phyloP scores from a whole-genome alignment of 2,329 filamentous ascomycete genomes.

The Phyllosticta paracitricarpa region DNA sequence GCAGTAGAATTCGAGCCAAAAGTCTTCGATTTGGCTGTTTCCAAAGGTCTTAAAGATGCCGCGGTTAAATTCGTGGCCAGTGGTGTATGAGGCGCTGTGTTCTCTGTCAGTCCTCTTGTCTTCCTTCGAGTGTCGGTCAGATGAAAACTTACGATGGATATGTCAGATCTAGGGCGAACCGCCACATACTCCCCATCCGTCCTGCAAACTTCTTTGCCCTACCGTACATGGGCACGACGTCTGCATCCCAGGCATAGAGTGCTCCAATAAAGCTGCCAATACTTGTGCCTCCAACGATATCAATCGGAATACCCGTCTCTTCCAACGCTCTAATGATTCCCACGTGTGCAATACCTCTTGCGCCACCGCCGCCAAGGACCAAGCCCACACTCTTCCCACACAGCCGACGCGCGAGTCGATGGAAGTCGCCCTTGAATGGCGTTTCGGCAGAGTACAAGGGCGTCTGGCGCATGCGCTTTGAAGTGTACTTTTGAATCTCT shows the following conservation, averaged over 20 bases:
- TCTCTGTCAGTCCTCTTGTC: slow-evolving; percentile 10
- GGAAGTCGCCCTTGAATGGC: slow-evolving; percentile 93
- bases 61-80: slow-evolving; percentile 96
- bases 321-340: slow-evolving; percentile 92
- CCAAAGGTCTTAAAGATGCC: slow-evolving; percentile 98
- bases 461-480: slow-evolving; percentile 76
- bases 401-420: slow-evolving; percentile 76
- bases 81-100: slow-evolving; percentile 73
- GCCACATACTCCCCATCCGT: slow-evolving; percentile 98
- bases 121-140: not conserved
- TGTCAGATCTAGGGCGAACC: slow-evolving; percentile 91
- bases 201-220: slow-evolving; percentile 95
- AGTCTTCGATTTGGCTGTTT: slow-evolving; percentile 95
- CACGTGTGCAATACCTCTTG: slow-evolving; percentile 82
- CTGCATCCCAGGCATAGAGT: slow-evolving; percentile 89
- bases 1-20: slow-evolving; percentile 98
- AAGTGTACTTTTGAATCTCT: slow-evolving; percentile 97
- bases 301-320: slow-evolving; percentile 91
- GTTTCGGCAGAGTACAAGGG: slow-evolving; percentile 86
- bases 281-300: slow-evolving; percentile 89
- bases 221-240: slow-evolving; percentile 94
- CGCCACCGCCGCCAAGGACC: slow-evolving; percentile 87
- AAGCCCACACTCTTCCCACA: slow-evolving; percentile 92
- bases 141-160: slow-evolving; percentile 61
- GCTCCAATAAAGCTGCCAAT: slow-evolving; percentile 95